Conservation (phyloP, 192 early-diverging fungal species). For the Phlyctochytrium planicorne region DNA sequence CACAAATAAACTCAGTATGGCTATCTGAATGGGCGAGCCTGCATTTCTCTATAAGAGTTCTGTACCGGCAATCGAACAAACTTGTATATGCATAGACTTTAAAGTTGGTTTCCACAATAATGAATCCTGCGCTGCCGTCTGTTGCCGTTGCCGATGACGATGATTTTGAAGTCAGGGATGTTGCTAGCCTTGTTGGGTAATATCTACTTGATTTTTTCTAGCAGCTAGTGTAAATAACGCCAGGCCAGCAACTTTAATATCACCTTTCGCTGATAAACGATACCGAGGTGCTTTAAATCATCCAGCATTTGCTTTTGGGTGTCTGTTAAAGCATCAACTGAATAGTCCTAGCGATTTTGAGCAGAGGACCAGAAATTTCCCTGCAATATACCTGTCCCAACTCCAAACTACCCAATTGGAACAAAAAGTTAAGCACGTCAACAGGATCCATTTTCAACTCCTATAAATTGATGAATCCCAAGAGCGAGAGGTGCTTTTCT, state of each 20-base stretch:
- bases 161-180: constrained; percentile 82
- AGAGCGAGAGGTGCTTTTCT: not conserved
- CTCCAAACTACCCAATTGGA: constrained; percentile 89
- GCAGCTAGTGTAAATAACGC: not conserved
- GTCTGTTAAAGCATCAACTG: constrained; percentile 76
- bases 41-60: not conserved
- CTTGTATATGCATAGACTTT: constrained; percentile 90
- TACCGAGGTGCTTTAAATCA: constrained; percentile 85
- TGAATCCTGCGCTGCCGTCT: constrained; percentile 65
- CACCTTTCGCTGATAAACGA: constrained; percentile 85
- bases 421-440: constrained; percentile 90
- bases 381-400: constrained; percentile 77
- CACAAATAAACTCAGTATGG: constrained; percentile 88
- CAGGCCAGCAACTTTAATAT: no score
- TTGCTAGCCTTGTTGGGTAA: constrained; percentile 91
- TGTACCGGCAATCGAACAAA: constrained; percentile 20
- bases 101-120: constrained; percentile 90
- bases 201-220: constrained; percentile 66
- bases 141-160: constrained; percentile 41
- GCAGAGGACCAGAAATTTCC: no score
- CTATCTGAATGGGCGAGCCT: constrained; percentile 90
- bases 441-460: constrained; percentile 80
- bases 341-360: constrained; percentile 65
- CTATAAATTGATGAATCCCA: not conserved
- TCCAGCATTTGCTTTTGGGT: constrained; percentile 83